Conservation (phyloP, 495 filamentous ascomycete species). For the Neurospora tetraspora region DNA sequence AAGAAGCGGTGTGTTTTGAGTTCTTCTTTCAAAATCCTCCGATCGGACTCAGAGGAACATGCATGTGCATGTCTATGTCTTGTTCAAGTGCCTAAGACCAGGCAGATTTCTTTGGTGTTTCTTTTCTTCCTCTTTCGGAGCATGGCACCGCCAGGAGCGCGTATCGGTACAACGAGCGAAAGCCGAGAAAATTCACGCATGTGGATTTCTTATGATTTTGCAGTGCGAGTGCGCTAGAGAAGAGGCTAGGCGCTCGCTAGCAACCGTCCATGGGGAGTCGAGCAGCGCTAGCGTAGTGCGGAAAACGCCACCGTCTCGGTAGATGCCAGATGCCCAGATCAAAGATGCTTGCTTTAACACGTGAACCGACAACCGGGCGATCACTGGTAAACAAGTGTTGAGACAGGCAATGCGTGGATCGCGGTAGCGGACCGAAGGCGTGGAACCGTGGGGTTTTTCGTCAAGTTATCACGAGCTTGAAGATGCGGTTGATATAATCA, state of each 20-base stretch:
- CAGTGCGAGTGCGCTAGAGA: not conserved
- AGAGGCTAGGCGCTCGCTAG: not conserved
- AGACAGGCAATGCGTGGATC: not conserved
- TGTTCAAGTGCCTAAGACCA: not conserved
- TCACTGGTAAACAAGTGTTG: not conserved
- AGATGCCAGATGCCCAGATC: not conserved
- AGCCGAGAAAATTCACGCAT: not conserved
- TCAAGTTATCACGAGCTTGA: not conserved
- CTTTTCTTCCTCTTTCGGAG: not conserved
- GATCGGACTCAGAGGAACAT: not conserved
- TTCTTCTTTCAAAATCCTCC: not conserved
- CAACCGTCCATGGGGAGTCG: not conserved
- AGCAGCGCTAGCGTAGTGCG: not conserved
- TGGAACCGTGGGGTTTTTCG: not conserved
- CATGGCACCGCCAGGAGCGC: not conserved
- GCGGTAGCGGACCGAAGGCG: not conserved
- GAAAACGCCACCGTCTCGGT: not conserved
- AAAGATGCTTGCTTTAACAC: not conserved
- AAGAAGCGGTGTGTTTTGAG: not conserved
- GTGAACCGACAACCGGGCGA: not conserved
- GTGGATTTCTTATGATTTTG: not conserved
- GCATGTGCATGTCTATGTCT: not conserved
- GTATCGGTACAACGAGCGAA: not conserved
- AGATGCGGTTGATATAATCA: not conserved
- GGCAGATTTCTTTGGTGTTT: not conserved